phyloP scores from a whole-genome alignment of 2,329 filamentous ascomycete genomes.

The Byssoonygena ceratinophila region DNA sequence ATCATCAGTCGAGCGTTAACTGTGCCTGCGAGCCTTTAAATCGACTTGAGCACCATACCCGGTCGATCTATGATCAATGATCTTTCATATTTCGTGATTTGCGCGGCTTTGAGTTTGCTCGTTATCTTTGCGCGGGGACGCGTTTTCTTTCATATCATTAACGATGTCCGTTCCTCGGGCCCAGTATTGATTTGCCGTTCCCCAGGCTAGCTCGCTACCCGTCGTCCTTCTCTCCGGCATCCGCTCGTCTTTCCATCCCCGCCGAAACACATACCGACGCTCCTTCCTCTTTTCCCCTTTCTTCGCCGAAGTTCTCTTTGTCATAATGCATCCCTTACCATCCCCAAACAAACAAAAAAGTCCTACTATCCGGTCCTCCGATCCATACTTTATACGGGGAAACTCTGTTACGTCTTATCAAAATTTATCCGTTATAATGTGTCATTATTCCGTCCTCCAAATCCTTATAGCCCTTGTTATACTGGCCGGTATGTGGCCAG shows the following conservation, averaged over 20 bases:
- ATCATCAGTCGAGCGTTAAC: background rate
- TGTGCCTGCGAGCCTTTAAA: background rate
- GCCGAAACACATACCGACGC: background rate
- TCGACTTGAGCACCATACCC: constrained; percentile 1
- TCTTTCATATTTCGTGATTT: constrained; percentile 7
- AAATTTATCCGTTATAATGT: constrained; percentile 7
- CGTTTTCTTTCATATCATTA: constrained; percentile 8
- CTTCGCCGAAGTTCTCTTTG: constrained; percentile 3
- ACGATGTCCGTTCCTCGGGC: background rate
- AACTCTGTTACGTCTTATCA: background rate
- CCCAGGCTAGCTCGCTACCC: background rate
- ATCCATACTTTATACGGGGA: background rate
- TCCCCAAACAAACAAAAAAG: constrained; percentile 1
- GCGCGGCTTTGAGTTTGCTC: background rate
- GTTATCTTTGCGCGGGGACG: background rate
- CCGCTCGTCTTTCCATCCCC: background rate
- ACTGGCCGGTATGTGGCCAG: background rate
- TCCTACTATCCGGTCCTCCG: background rate
- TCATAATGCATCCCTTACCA: constrained; percentile 1
- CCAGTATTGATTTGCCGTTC: background rate
- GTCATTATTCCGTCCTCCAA: constrained; percentile 1
- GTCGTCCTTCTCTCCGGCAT: background rate
- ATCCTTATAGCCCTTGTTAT: background rate
- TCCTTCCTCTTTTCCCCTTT: background rate
- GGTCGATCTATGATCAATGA: constrained; percentile 2